A percentile compares a stretch with the other conserved stretches of the same genome.
phyloP scores from a whole-genome alignment of 2,329 filamentous ascomycete genomes.

The Didymella keratinophila region DNA sequence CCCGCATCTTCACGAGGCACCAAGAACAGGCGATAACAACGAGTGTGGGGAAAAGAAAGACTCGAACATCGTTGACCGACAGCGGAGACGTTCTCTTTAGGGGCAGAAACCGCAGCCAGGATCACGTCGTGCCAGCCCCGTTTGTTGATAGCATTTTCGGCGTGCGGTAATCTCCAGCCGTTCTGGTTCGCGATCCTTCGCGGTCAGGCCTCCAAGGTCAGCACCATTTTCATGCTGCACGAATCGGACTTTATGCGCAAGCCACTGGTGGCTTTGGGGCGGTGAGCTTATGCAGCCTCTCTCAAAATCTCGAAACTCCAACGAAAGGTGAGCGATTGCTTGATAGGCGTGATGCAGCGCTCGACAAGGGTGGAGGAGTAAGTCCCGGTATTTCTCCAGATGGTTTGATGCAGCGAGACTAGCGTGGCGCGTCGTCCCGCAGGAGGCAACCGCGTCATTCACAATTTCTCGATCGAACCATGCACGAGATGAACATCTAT shows the following conservation, averaged over 20 bases:
- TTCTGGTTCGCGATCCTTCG: not conserved
- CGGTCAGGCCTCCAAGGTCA: slow-evolving; percentile 6
- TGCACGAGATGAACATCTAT: not conserved
- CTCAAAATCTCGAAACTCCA: not conserved
- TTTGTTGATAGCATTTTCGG: slow-evolving; percentile 8
- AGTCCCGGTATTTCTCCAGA: not conserved
- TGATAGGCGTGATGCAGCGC: not conserved
- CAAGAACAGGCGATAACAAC: not conserved
- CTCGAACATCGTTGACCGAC: not conserved
- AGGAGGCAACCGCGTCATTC: slow-evolving; percentile 11
- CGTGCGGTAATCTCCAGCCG: slow-evolving; percentile 12
- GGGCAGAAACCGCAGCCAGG: slow-evolving; percentile 2
- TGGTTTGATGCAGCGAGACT: slow-evolving; percentile 9
- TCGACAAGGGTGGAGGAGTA: not conserved
- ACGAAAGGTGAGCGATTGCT: too few relatives aligned
- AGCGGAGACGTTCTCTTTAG: slow-evolving; percentile 1
- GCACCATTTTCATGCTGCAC: not conserved
- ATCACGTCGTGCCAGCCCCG: slow-evolving; percentile 6
- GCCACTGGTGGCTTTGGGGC: not conserved
- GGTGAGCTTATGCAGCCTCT: not conserved
- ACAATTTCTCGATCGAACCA: slow-evolving; percentile 1
- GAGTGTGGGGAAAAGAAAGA: slow-evolving; percentile 11
- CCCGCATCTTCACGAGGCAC: slow-evolving; percentile 1
- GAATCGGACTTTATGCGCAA: not conserved
- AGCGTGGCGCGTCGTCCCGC: slow-evolving; percentile 15